Evolutionary conservation across 305 asterid genomes (phyloP).

Genomic region (Fraxinus albicans): DNA sequence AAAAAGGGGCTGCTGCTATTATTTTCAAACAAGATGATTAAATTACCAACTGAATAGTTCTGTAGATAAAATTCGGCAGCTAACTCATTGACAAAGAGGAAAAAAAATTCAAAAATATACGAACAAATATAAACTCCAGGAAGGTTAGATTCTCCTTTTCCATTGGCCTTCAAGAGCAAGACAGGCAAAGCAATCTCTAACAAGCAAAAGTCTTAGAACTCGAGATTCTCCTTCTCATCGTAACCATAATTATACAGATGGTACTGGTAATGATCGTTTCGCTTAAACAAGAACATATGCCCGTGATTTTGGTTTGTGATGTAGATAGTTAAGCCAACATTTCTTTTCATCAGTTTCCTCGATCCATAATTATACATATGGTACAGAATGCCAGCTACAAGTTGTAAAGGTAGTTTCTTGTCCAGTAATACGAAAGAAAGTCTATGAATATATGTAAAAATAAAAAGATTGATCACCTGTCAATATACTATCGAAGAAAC

Average conservation of each 20-base stretch:
- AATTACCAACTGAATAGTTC: background rate
- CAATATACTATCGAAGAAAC: background rate
- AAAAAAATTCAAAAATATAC: no score
- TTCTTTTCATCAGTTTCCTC: background rate
- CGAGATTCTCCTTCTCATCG: no score
- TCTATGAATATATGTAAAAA: background rate
- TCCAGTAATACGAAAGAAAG: background rate
- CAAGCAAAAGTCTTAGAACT: no score
- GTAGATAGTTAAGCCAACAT: background rate
- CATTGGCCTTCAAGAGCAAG: background rate
- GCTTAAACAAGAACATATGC: no score
- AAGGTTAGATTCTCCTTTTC: background rate
- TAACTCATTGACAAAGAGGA: background rate
- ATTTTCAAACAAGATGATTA: background rate
- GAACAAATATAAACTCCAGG: background rate
- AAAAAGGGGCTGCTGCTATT: background rate
- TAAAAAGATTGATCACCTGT: background rate
- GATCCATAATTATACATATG: no score
- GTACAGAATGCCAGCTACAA: no score
- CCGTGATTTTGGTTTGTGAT: no score
- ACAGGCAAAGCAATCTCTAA: background rate
- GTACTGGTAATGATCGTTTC: no score
- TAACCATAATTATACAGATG: no score
- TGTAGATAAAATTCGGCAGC: background rate
- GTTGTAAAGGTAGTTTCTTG: background rate